Evolutionary conservation across 2,329 filamentous ascomycete genomes (phyloP).

Genomic region (Plectosphaerella plurivora): DNA sequence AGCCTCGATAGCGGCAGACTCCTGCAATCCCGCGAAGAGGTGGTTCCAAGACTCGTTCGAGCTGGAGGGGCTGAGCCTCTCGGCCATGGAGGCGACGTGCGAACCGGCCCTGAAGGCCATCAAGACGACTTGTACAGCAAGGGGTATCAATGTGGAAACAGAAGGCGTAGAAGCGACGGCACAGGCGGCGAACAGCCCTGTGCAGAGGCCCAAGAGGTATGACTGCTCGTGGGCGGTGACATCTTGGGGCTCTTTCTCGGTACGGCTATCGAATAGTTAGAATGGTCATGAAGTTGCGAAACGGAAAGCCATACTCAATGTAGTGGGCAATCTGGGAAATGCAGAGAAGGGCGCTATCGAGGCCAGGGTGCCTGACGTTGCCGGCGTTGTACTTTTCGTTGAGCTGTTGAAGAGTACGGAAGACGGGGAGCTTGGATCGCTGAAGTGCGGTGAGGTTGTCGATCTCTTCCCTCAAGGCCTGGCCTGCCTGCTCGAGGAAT

Average conservation of each 20-base stretch:
- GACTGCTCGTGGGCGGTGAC: conserved; percentile 43
- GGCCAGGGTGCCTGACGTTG: conserved; percentile 51
- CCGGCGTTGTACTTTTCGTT: conserved; percentile 60
- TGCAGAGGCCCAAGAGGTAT: conserved; percentile 61
- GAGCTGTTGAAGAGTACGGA: conserved; percentile 58
- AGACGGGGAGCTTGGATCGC: conserved; percentile 55
- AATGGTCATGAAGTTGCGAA: background rate
- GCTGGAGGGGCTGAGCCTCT: conserved; percentile 33
- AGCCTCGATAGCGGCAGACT: conserved; percentile 43
- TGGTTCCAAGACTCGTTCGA: conserved; percentile 61
- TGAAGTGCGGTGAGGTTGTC: conserved; percentile 52
- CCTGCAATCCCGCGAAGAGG: conserved; percentile 53
- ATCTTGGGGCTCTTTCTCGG: conserved; percentile 52
- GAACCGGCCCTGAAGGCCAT: conserved; percentile 63
- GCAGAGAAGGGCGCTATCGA: conserved; percentile 62
- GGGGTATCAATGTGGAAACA: conserved; percentile 54
- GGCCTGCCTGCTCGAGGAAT: conserved; percentile 55
- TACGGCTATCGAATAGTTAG: conserved; percentile 35
- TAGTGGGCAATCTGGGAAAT: conserved; percentile 64
- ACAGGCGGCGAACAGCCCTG: conserved; percentile 64
- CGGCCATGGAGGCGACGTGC: conserved; percentile 46
- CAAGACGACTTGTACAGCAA: conserved; percentile 60
- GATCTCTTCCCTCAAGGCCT: conserved; percentile 57
- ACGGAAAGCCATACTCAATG: conserved; percentile 51
- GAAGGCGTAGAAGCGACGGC: conserved; percentile 61